Evolutionary conservation across 495 filamentous ascomycete genomes (phyloP).

Genomic region (Xanthoparmelia taractica): DNA sequence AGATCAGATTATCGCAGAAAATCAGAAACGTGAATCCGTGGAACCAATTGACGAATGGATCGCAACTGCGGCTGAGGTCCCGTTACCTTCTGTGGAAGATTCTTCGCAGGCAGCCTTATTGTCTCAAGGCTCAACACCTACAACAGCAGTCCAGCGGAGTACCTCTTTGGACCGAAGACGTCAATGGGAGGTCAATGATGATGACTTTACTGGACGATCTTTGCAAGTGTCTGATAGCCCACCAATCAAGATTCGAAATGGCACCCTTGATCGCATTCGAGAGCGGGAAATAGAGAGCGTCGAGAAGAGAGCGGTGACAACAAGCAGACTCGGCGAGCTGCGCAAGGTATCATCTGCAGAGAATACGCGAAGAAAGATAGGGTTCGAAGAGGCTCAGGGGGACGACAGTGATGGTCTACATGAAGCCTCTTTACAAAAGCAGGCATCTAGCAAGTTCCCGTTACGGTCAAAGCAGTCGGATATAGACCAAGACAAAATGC

Average conservation of each 20-base stretch:
- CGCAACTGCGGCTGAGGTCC: conserved; percentile 32
- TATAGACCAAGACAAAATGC: conserved; percentile 28
- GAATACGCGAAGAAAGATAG: conserved; percentile 28
- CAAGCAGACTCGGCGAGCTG: conserved; percentile 50
- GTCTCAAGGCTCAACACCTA: conserved; percentile 33
- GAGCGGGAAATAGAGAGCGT: conserved; percentile 52
- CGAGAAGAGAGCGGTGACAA: conserved; percentile 51
- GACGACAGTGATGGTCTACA: conserved; percentile 14
- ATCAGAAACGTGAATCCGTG: conserved; percentile 15
- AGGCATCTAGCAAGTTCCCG: not conserved
- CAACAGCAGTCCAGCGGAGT: conserved; percentile 28
- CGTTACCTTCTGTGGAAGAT: conserved; percentile 41
- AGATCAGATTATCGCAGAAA: conserved; percentile 16
- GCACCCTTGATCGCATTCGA: conserved; percentile 48
- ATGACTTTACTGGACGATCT: conserved; percentile 57
- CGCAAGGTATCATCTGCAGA: conserved; percentile 44
- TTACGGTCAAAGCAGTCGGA: conserved; percentile 16
- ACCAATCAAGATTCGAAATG: conserved; percentile 38
- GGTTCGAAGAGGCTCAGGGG: conserved; percentile 14
- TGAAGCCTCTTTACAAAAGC: not conserved
- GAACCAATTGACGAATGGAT: conserved; percentile 26
- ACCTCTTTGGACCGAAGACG: conserved; percentile 42
- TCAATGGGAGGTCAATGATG: conserved; percentile 48
- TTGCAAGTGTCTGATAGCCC: conserved; percentile 56
- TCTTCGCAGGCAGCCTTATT: conserved; percentile 31